These are phyloP conservation scores for Mycena floridula DNA, from an alignment of 768 basidiomycete genomes.

Conservation along the genomic window DNA sequence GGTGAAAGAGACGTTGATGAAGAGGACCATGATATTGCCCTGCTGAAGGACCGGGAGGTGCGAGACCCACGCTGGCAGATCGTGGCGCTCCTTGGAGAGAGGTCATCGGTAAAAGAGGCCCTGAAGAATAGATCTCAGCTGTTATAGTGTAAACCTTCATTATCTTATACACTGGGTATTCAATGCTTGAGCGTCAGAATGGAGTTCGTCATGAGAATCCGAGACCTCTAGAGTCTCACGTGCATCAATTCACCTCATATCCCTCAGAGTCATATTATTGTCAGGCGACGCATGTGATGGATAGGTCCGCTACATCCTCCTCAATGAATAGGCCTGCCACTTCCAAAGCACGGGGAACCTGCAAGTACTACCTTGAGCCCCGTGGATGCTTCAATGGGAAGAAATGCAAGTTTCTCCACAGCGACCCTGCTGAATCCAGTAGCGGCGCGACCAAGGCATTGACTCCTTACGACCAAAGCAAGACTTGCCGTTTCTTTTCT, in stretches of 20 bases:
- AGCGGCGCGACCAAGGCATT: conserved; percentile 30
- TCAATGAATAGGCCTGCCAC: conserved; percentile 51
- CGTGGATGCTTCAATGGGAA: conserved; percentile 68
- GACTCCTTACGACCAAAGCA: conserved; percentile 67
- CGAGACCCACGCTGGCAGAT: conserved; percentile 73
- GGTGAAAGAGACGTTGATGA: conserved; percentile 43
- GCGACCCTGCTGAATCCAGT: conserved; percentile 25
- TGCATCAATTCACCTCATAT: too few relatives aligned
- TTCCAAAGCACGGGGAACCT: conserved; percentile 66
- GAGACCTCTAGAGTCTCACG: too few relatives aligned
- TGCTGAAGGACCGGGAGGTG: conserved; percentile 59
- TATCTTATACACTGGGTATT: too few relatives aligned
- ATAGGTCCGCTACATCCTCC: not conserved
- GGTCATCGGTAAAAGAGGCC: conserved; percentile 65
- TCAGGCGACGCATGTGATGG: not conserved
- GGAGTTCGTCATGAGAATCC: too few relatives aligned
- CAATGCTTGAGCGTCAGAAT: too few relatives aligned
- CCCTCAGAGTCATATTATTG: too few relatives aligned
- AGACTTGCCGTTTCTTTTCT: conserved; percentile 62
- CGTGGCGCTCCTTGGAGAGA: conserved; percentile 64
- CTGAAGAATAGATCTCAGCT: too few relatives aligned
- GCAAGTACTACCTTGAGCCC: conserved; percentile 55
- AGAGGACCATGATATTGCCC: conserved; percentile 40
- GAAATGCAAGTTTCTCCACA: conserved; percentile 75
- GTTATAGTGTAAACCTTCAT: not conserved